A percentile compares a stretch with the other conserved stretches of the same genome.
These are phyloP conservation scores for Aspergillus ruber DNA, from an alignment of 2,329 filamentous ascomycete genomes.

Conservation along the genomic window DNA sequence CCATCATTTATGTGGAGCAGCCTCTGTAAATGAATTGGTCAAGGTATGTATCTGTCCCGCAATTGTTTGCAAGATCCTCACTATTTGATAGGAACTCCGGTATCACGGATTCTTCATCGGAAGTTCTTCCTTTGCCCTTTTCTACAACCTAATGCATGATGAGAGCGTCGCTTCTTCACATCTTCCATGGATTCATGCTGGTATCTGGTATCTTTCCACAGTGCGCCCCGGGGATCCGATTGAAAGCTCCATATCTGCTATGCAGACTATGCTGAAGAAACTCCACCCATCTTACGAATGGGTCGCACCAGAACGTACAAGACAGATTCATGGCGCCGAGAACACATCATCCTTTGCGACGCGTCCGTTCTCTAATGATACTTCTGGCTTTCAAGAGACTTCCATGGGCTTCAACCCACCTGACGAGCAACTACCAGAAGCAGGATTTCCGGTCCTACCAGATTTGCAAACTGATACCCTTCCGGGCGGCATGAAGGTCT, in stretches of 20 bases:
- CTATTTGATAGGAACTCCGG: constrained; percentile 31
- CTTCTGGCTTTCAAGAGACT: background rate
- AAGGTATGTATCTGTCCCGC: constrained; percentile 21
- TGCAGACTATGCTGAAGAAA: constrained; percentile 28
- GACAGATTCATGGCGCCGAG: background rate
- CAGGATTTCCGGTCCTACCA: constrained; percentile 7
- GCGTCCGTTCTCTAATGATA: background rate
- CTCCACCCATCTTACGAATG: constrained; percentile 26
- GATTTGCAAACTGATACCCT: constrained; percentile 18
- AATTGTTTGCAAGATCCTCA: background rate
- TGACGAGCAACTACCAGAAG: background rate
- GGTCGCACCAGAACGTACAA: constrained; percentile 5
- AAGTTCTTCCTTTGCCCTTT: constrained; percentile 37
- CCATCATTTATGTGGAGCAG: constrained; percentile 36
- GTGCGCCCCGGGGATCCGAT: constrained; percentile 29
- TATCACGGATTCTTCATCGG: constrained; percentile 42
- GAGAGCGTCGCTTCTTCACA: constrained; percentile 30
- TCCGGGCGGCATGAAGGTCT: constrained; percentile 15
- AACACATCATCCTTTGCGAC: background rate
- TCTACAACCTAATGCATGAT: constrained; percentile 40
- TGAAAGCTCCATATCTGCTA: constrained; percentile 21
- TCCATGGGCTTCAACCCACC: background rate
- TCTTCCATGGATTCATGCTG: constrained; percentile 38
- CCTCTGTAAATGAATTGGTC: constrained; percentile 35
- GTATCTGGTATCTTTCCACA: constrained; percentile 29